Evolutionary conservation across 2,329 filamentous ascomycete species (phyloP).

Genomic region (Pseudocercospora pini-densiflorae): DNA sequence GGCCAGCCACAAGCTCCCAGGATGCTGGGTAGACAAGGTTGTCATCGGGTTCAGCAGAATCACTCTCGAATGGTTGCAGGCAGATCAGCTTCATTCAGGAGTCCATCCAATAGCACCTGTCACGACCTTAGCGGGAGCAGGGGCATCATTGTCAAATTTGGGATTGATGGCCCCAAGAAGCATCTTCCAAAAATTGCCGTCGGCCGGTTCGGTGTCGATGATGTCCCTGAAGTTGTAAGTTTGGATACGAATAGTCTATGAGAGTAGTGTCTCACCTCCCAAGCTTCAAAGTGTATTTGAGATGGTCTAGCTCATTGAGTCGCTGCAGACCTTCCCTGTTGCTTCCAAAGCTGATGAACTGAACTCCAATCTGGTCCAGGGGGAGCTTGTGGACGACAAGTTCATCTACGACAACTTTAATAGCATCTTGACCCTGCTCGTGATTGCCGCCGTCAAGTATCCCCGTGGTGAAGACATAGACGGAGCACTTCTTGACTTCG

Average conservation of each 20-base stretch:
- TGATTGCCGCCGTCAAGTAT: not conserved
- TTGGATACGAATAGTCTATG: too few relatives aligned
- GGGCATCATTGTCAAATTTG: constrained; percentile 19
- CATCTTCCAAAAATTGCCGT: constrained; percentile 38
- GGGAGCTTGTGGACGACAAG: not conserved
- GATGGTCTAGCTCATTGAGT: not conserved
- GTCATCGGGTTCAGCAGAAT: too few relatives aligned
- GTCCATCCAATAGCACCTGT: too few relatives aligned
- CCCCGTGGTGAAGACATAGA: not conserved
- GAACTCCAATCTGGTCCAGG: not conserved
- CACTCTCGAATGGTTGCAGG: too few relatives aligned
- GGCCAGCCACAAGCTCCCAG: too few relatives aligned
- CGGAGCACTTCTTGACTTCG: not conserved
- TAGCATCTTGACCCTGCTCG: not conserved
- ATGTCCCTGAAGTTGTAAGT: constrained; percentile 27
- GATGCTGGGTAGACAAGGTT: too few relatives aligned
- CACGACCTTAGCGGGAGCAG: too few relatives aligned
- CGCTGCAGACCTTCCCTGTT: not conserved
- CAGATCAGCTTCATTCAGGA: too few relatives aligned
- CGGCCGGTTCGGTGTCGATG: constrained; percentile 28
- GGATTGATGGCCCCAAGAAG: constrained; percentile 31
- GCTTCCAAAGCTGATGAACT: not conserved
- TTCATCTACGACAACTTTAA: not conserved
- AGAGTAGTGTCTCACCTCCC: too few relatives aligned
- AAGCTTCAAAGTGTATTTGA: not conserved